Evolutionary conservation across 441 rosid genomes (phyloP).

Genomic region (Gossypium schwendimanii): DNA sequence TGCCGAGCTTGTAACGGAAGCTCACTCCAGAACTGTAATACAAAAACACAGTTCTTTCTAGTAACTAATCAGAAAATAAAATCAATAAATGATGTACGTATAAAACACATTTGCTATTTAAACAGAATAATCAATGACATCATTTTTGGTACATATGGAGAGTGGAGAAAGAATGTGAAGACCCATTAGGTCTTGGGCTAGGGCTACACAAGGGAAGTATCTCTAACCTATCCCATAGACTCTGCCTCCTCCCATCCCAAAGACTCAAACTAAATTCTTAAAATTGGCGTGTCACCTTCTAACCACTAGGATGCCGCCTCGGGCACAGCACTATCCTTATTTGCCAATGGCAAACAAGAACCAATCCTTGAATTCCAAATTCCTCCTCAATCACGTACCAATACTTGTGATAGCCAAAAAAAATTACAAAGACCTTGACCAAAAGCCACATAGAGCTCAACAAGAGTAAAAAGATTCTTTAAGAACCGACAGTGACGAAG

Average conservation of each 20-base stretch:
- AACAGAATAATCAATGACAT: background rate
- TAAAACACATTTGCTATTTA: background rate
- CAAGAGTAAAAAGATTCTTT: background rate
- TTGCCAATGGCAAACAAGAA: background rate
- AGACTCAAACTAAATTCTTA: background rate
- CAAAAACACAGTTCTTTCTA: slow-evolving; percentile 11
- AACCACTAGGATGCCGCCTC: background rate
- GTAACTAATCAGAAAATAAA: slow-evolving; percentile 2
- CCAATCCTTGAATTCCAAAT: slow-evolving; percentile 6
- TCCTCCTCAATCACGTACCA: background rate
- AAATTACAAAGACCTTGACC: background rate
- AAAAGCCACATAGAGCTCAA: background rate
- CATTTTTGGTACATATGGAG: background rate
- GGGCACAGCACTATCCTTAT: background rate
- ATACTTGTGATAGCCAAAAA: background rate
- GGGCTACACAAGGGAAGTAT: background rate
- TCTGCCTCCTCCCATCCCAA: background rate
- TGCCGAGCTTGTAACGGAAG: slow-evolving; percentile 55
- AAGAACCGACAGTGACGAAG: background rate
- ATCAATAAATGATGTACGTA: background rate
- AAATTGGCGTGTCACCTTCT: background rate
- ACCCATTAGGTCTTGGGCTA: background rate
- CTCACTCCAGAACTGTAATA: slow-evolving; percentile 76
- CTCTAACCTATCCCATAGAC: background rate
- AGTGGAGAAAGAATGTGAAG: background rate